A percentile compares a stretch with the other conserved stretches of the same genome.
phyloP scores from a whole-genome alignment of 768 basidiomycete genomes.

The Mycena sanguinolenta region DNA sequence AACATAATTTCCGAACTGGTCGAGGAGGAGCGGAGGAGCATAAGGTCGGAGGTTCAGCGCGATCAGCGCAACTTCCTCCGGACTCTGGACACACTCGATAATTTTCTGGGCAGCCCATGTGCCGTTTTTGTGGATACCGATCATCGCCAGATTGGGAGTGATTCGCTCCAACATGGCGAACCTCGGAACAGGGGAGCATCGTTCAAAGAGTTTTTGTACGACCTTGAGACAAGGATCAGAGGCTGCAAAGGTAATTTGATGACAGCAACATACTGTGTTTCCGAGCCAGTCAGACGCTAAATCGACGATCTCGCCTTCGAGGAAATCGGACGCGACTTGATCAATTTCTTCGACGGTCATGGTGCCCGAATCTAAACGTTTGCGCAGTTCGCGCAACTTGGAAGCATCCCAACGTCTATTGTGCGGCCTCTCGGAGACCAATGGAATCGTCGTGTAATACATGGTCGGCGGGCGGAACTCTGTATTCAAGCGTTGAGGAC shows the following conservation, averaged over 20 bases:
- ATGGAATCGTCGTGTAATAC: slow-evolving; percentile 97
- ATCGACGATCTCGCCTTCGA: slow-evolving; percentile 95
- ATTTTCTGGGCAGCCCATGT: slow-evolving; percentile 99
- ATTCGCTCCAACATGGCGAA: slow-evolving; percentile 95
- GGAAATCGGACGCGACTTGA: slow-evolving; percentile 88
- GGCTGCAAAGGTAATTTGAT: slow-evolving; percentile 1
- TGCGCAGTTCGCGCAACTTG: slow-evolving; percentile 93
- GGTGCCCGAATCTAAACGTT: slow-evolving; percentile 91
- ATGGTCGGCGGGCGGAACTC: slow-evolving; percentile 93
- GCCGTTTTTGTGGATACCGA: slow-evolving; percentile 99
- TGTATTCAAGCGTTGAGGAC: slow-evolving; percentile 47
- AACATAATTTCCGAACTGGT: slow-evolving; percentile 95
- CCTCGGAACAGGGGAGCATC: slow-evolving; percentile 81
- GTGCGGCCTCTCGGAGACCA: slow-evolving; percentile 86
- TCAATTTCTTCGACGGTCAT: slow-evolving; percentile 91
- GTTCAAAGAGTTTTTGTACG: slow-evolving; percentile 97
- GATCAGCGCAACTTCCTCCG: slow-evolving; percentile 89
- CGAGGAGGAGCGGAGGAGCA: slow-evolving; percentile 92
- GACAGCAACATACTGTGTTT: slow-evolving; percentile 76
- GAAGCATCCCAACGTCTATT: slow-evolving; percentile 95
- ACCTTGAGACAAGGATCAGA: slow-evolving; percentile 61
- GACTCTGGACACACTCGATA: slow-evolving; percentile 91
- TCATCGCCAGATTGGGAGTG: slow-evolving; percentile 93
- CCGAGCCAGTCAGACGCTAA: slow-evolving; percentile 98
- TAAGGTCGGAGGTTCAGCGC: slow-evolving; percentile 91